Percentiles rank a stretch among this genome's conserved stretches.
These are phyloP conservation scores for Podosphaera xanthii DNA, from an alignment of 2,329 filamentous ascomycete genomes.

Conservation along the genomic window DNA sequence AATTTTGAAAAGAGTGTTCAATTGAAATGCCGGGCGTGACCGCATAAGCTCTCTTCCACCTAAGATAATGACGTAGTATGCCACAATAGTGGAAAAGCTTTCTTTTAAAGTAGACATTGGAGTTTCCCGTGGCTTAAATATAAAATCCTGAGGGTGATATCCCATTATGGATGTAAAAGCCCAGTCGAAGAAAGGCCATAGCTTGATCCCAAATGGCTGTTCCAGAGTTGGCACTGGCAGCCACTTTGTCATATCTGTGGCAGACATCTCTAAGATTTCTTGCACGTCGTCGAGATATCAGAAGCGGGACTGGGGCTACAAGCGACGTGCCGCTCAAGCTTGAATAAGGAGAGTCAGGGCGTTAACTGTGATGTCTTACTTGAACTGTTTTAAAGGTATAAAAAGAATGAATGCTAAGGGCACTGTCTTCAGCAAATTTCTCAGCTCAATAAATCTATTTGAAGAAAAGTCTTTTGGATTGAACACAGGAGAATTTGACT, in stretches of 20 bases:
- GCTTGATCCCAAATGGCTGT: neutral
- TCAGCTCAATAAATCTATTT: neutral
- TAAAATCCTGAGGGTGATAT: conserved; percentile 9
- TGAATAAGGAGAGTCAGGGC: neutral
- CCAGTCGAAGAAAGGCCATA: conserved; percentile 9
- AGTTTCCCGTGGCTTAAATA: conserved; percentile 8
- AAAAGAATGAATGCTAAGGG: neutral
- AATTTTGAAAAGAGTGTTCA: conserved; percentile 11
- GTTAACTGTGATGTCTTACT: neutral
- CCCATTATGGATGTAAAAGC: conserved; percentile 7
- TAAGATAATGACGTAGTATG: conserved; percentile 12
- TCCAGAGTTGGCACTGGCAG: conserved; percentile 1
- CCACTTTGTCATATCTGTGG: neutral
- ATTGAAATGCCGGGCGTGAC: conserved; percentile 8
- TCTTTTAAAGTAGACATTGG: conserved; percentile 11
- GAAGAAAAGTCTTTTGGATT: neutral
- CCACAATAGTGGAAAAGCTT: conserved; percentile 6
- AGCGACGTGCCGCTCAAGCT: neutral
- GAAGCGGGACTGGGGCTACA: neutral
- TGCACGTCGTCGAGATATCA: neutral
- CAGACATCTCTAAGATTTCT: neutral
- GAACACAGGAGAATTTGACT: neutral
- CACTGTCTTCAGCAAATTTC: neutral
- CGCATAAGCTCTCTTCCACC: conserved; percentile 12
- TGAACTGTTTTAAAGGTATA: neutral